Base-by-base conservation (phyloP, 169 alveolate genomes). In the Plasmodium berghei region DNA sequence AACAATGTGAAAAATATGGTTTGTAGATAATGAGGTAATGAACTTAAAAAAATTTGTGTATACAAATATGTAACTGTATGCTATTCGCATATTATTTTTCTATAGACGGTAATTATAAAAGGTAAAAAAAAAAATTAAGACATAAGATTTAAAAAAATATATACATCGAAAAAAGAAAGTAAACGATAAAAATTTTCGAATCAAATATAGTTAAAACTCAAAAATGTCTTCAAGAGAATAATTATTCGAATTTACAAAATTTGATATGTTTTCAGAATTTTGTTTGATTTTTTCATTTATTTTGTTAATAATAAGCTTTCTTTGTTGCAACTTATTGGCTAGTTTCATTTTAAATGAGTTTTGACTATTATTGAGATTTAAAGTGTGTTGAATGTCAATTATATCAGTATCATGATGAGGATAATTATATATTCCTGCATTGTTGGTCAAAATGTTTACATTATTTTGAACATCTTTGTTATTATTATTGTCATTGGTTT, bases 151-250 rank as follows among this genome's bases (percentile, higher is more conserved):
- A 22, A 22, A 22, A 22, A 22, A 22, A n/a, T n/a, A n/a, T 14
- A n/a, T 12, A 14, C 1, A 12, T 14, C 8, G 6, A 52, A 20
- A 58, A 9, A 58, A n/a, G 26, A 58, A 56, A 20, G 26, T 12
- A 58, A 14, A 16, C 18, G 26, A 9, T 24, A 58, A 2, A 58
- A 20, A 22, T 58, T 58, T 16, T 28, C 10, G 9, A n/a, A 18
- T 4, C 18, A 18, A 42, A 46, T 6, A 16, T 8, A 67, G 10
- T 55, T 80, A 80, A 54, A 80, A 46, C 45, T 80, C 90, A 61
- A 80, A 80, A 61, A 80, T 28, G 61, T 80, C 90, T 20, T 80
- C 83, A 28, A 80, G n/a, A 4, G 90, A 55, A 67, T 80, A 80
- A 16, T 67, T 66, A 28, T 66, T 66, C 9, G n/a, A 14, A 72